Percentiles rank a stretch among this genome's conserved stretches.
These are phyloP conservation scores for Geotrichum reessii DNA, from an alignment of 1,139 yeast genomes.

Conservation along the genomic window DNA sequence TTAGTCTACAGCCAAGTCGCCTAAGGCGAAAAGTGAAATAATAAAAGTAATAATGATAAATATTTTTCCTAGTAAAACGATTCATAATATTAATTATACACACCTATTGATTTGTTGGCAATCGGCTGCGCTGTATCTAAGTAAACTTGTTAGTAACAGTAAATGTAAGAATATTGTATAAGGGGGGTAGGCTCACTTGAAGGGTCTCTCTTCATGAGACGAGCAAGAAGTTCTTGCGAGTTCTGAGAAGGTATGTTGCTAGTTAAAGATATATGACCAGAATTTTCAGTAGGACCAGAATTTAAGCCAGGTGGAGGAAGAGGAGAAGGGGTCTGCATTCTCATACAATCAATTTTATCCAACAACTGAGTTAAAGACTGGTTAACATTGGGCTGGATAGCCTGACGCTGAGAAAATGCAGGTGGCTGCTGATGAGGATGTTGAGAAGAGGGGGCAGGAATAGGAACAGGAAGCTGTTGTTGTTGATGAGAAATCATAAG, in stretches of 20 bases:
- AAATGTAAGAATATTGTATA: neutral
- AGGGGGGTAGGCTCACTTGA: conserved; percentile 24
- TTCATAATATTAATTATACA: neutral
- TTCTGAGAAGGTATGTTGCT: conserved; percentile 25
- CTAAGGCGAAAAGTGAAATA: neutral
- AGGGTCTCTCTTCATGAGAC: conserved; percentile 34
- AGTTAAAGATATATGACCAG: neutral
- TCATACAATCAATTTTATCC: conserved; percentile 11
- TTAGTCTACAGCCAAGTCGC: conserved; percentile 3
- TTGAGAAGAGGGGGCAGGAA: conserved; percentile 2
- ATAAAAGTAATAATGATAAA: neutral
- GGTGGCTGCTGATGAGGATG: conserved; percentile 1
- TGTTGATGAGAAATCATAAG: neutral
- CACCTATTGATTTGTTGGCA: neutral
- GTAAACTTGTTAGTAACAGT: neutral
- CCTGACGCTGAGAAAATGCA: neutral
- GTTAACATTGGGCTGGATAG: neutral
- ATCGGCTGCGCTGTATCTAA: neutral
- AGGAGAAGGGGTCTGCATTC: conserved; percentile 21
- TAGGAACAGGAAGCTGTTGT: neutral
- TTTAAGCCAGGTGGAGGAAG: conserved; percentile 34
- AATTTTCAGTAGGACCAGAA: conserved; percentile 21
- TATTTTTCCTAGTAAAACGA: neutral
- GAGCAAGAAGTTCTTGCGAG: conserved; percentile 38
- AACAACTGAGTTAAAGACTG: conserved; percentile 1